Evolutionary conservation across 1,139 yeast genomes (phyloP).

Genomic region (Magnusiomyces paraingens): DNA sequence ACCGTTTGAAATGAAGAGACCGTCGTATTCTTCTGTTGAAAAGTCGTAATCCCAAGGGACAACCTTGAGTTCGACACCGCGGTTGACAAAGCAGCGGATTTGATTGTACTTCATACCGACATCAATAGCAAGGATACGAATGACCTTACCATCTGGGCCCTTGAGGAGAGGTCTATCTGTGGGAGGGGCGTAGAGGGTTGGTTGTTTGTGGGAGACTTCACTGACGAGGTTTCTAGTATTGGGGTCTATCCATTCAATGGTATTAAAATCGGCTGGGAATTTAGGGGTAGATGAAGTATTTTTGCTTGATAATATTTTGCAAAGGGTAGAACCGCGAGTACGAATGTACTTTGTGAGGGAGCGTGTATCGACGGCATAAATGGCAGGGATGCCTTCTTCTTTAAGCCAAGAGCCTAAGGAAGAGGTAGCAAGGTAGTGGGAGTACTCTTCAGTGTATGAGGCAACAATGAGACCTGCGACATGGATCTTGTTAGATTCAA

Average conservation of each 20-base stretch:
- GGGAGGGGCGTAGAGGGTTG: slow-evolving; percentile 62
- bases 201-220: slow-evolving; percentile 72
- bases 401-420: slow-evolving; percentile 93
- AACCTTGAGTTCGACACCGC: slow-evolving; percentile 94
- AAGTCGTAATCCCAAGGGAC: slow-evolving; percentile 96
- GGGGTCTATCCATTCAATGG: slow-evolving; percentile 92
- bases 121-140: slow-evolving; percentile 85
- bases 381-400: slow-evolving; percentile 88
- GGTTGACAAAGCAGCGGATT: slow-evolving; percentile 89
- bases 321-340: slow-evolving; percentile 86
- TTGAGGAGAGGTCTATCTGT: slow-evolving; percentile 46
- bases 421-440: slow-evolving; percentile 88
- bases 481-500: slow-evolving; percentile 87
- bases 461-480: slow-evolving; percentile 97
- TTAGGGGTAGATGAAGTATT: slow-evolving; percentile 36
- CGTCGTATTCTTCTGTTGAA: slow-evolving; percentile 70
- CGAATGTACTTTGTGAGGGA: slow-evolving; percentile 89
- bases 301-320: slow-evolving; percentile 67
- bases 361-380: slow-evolving; percentile 97
- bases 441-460: slow-evolving; percentile 92
- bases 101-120: slow-evolving; percentile 98
- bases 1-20: slow-evolving; percentile 94
- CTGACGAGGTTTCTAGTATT: slow-evolving; percentile 88
- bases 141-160: slow-evolving; percentile 65
- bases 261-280: slow-evolving; percentile 46